phyloP scores from a whole-genome alignment of 2,329 filamentous ascomycete genomes.

The Emericellopsis atlantica region DNA sequence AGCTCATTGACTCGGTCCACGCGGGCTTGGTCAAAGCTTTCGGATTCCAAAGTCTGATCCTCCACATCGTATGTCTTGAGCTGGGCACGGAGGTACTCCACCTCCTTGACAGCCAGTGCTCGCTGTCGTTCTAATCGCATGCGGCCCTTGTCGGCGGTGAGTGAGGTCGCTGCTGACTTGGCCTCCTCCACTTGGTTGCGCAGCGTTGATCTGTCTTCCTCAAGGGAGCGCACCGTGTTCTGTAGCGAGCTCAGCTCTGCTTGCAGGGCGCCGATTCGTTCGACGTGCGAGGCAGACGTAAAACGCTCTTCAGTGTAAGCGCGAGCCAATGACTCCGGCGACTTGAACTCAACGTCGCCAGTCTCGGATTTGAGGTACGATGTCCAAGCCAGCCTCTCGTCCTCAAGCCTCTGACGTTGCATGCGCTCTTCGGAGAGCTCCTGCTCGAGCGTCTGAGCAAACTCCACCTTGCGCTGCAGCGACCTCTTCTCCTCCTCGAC shows the following conservation, averaged over 20 bases:
- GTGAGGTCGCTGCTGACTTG: constrained; percentile 34
- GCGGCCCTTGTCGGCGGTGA: constrained; percentile 52
- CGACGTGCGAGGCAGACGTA: constrained; percentile 66
- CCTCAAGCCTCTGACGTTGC: constrained; percentile 76
- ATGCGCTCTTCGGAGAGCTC: constrained; percentile 71
- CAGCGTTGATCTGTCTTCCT: constrained; percentile 55
- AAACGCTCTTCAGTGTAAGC: constrained; percentile 75
- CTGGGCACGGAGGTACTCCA: constrained; percentile 86
- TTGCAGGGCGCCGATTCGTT: constrained; percentile 66
- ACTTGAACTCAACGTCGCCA: constrained; percentile 61
- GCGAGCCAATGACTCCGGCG: constrained; percentile 75
- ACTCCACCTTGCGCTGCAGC: constrained; percentile 63
- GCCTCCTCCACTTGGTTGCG: constrained; percentile 59
- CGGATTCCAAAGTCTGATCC: constrained; percentile 74
- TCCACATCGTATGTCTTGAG: constrained; percentile 81
- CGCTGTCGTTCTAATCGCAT: constrained; percentile 77
- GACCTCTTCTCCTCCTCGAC: constrained; percentile 90
- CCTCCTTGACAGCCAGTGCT: constrained; percentile 76
- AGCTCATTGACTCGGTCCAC: constrained; percentile 65
- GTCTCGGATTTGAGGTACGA: constrained; percentile 65
- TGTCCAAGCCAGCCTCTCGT: constrained; percentile 79
- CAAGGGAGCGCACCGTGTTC: constrained; percentile 56
- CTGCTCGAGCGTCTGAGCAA: constrained; percentile 59
- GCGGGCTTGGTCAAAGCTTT: constrained; percentile 65
- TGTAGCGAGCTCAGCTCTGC: constrained; percentile 70